Conservation (phyloP, 441 rosid species). For the Pelargonium citronellum region DNA sequence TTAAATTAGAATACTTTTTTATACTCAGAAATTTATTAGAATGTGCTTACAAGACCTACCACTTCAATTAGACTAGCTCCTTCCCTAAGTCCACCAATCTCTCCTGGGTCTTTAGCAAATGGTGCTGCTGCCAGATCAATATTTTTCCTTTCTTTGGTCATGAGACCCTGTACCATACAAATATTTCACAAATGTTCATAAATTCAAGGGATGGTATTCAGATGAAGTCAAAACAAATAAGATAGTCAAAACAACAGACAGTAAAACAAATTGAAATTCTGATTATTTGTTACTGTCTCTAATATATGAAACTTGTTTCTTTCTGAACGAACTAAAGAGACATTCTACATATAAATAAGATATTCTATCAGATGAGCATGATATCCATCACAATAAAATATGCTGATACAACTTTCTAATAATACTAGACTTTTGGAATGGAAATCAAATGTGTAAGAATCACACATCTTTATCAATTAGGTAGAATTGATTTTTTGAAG, state of each 20-base stretch:
- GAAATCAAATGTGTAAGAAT: constrained; percentile 14
- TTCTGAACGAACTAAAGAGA: neutral
- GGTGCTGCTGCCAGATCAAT: constrained; percentile 77
- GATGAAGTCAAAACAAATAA: constrained; percentile 7
- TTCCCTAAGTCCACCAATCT: constrained; percentile 58
- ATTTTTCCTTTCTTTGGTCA: constrained; percentile 77
- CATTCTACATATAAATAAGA: neutral
- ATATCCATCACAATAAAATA: neutral
- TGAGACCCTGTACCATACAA: constrained; percentile 61
- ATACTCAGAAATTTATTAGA: constrained; percentile 11
- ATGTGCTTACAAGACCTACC: constrained; percentile 42
- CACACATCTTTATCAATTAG: constrained; percentile 86
- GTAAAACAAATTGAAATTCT: neutral
- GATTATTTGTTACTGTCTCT: neutral
- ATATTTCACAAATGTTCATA: neutral
- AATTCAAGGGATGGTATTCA: constrained; percentile 3
- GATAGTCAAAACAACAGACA: neutral
- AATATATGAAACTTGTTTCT: neutral
- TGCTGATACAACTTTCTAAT: neutral
- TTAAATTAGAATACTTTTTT: constrained; percentile 11
- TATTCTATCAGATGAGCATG: neutral
- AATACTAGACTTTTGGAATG: neutral
- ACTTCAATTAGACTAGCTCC: constrained; percentile 85
- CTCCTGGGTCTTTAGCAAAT: constrained; percentile 72
- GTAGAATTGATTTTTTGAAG: constrained; percentile 53